Evolutionary conservation across 2,329 filamentous ascomycete species (phyloP).

Genomic region (Tothia fuscella): DNA sequence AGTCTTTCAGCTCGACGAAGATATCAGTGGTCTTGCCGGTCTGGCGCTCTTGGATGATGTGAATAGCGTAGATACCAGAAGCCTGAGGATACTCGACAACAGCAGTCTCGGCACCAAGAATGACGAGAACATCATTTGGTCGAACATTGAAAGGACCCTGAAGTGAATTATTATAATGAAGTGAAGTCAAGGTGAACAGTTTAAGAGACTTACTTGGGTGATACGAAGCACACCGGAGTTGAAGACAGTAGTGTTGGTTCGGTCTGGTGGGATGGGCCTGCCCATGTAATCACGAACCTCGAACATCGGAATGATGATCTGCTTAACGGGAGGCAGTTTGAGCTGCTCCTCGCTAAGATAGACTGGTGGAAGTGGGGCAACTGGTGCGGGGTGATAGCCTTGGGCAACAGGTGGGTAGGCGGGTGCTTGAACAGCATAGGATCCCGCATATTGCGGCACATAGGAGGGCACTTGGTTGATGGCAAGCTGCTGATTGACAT

Average conservation of each 20-base stretch:
- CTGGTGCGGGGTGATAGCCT: too few relatives aligned
- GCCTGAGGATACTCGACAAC: slow-evolving; percentile 4
- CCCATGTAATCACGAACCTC: slow-evolving; percentile 13
- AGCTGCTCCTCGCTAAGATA: too few relatives aligned
- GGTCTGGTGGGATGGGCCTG: slow-evolving; percentile 3
- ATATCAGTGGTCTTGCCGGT: slow-evolving; percentile 6
- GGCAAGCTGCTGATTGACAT: too few relatives aligned
- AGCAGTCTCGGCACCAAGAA: neutral
- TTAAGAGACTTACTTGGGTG: slow-evolving; percentile 16
- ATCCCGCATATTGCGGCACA: too few relatives aligned
- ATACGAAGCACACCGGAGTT: slow-evolving; percentile 17
- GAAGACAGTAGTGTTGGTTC: neutral
- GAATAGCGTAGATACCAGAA: slow-evolving; percentile 8
- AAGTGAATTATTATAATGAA: neutral
- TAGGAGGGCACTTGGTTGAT: too few relatives aligned
- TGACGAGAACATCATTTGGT: slow-evolving; percentile 6
- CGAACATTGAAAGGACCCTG: slow-evolving; percentile 1
- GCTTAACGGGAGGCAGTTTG: too few relatives aligned
- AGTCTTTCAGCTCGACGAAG: slow-evolving; percentile 6
- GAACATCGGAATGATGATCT: too few relatives aligned
- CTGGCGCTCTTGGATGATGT: slow-evolving; percentile 11
- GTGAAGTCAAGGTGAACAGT: too few relatives aligned
- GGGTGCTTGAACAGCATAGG: too few relatives aligned
- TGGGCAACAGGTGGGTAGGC: too few relatives aligned
- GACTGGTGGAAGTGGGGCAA: too few relatives aligned